A percentile compares a stretch with the other conserved stretches of the same genome.
Conservation (phyloP, 805 yeast species). For the Starmerella vaccinii region DNA sequence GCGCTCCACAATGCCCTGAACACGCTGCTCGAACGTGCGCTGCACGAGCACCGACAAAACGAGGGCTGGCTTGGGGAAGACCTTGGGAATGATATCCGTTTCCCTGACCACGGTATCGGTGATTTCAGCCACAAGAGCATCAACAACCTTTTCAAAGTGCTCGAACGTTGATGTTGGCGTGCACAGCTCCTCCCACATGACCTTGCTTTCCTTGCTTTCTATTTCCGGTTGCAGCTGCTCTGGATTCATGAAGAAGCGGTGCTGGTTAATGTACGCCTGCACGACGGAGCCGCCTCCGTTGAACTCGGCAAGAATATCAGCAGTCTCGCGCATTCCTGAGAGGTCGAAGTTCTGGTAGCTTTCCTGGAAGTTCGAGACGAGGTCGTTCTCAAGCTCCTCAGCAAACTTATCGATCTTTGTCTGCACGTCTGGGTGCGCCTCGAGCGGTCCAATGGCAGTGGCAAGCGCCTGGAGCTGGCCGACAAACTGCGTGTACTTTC, state of each 20-base stretch:
- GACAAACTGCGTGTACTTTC: conserved; percentile 59
- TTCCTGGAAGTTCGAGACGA: conserved; percentile 58
- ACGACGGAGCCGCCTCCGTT: conserved; percentile 79
- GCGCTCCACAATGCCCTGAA: conserved; percentile 38
- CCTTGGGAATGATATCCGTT: conserved; percentile 59
- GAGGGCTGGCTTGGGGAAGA: conserved; percentile 56
- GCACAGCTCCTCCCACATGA: conserved; percentile 47
- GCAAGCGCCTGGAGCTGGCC: conserved; percentile 57
- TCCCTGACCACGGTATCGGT: conserved; percentile 56
- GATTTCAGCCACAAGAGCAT: conserved; percentile 45
- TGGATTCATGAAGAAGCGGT: conserved; percentile 53
- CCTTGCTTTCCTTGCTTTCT: conserved; percentile 25
- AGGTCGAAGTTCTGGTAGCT: conserved; percentile 64
- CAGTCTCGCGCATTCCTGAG: conserved; percentile 59
- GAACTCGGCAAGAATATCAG: conserved; percentile 63
- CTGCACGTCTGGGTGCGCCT: conserved; percentile 27
- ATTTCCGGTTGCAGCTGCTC: conserved; percentile 24
- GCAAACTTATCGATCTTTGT: conserved; percentile 57
- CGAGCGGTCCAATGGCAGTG: conserved; percentile 40
- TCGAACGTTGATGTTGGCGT: conserved; percentile 47
- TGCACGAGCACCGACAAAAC: conserved; percentile 64
- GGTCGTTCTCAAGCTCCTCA: conserved; percentile 60
- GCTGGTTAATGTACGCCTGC: conserved; percentile 70
- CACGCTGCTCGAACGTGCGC: conserved; percentile 64
- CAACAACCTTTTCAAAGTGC: conserved; percentile 44